Evolutionary conservation across 306 rosid genomes (phyloP), one percentile per base, ranked within the genome.

Genomic region (Quercus rubra): DNA sequence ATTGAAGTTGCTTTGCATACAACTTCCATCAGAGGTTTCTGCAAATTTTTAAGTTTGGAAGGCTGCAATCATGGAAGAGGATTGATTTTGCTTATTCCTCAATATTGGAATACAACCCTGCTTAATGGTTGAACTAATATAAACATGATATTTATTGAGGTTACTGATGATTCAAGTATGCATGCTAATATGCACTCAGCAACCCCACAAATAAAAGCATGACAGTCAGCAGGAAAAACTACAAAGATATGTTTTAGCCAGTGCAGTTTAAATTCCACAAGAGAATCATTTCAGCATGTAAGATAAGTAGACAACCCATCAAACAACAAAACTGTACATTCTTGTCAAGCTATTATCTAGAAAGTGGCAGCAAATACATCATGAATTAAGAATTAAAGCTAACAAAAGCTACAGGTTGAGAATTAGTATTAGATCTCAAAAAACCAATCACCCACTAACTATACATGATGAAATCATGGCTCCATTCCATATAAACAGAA

Each of bases 281-380:
- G 54, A 12, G 17, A 49, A 49, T 49, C 64, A 21, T 10, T 58
- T 25, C 23, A 25, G 64, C 64, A 25, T 20, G 64, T 58, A 58
- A 58, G 30, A 58, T 58, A 8, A 58, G 64, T 20, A 58, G 2
- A 21, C 28, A 21, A 10, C 30, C 23, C 14, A 58, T 21, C 64
- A 10, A 58, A 21, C 31, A 58, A 2, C 10, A 28, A 66, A 66
- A 12, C 21, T 66, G n/a, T 66, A 25, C 75, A 71, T 2, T 6
- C 20, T 13, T 71, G 35, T 15, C 41, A 5, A 71, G 75, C 58
- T 73, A 70, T 57, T 20, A 73, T 55, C 43, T 78, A 78, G 52
- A 83, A 83, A 74, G 27, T 78, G 70, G 79, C 74, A 81, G 82
- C 84, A 74, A 79, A 79, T 21, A 46, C 76, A 21, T 77, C 71